Conservation (phyloP, 192 early-diverging fungal species). For the Linnemannia elongata region DNA sequence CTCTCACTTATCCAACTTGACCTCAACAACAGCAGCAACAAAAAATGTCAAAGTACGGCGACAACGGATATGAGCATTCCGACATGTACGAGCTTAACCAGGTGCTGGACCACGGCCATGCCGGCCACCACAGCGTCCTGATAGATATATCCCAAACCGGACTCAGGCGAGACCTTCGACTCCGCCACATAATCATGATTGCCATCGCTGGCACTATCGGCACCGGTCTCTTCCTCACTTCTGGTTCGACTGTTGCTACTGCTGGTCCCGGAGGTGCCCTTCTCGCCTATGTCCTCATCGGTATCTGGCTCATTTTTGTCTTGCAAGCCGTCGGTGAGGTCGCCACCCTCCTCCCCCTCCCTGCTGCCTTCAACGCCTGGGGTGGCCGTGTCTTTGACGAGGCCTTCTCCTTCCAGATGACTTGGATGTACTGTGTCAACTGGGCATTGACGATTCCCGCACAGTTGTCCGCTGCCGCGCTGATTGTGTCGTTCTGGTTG, state of each 20-base stretch:
- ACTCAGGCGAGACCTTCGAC: slow-evolving; percentile 65
- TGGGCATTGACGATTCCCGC: slow-evolving; percentile 71
- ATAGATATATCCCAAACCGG: background rate
- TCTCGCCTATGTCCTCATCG: too few species aligned
- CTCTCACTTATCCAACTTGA: too few species aligned
- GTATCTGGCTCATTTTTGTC: too few species aligned
- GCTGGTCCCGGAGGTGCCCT: slow-evolving; percentile 77
- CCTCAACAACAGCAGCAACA: too few species aligned
- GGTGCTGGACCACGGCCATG: too few species aligned
- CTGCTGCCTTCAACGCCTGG: too few species aligned
- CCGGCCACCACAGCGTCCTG: too few species aligned
- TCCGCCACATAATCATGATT: slow-evolving; percentile 73
- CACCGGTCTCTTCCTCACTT: slow-evolving; percentile 85
- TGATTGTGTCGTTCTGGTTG: slow-evolving; percentile 77
- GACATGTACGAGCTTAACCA: too few species aligned
- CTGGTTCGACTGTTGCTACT: slow-evolving; percentile 72
- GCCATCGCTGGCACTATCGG: slow-evolving; percentile 79
- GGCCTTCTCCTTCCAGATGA: slow-evolving; percentile 47
- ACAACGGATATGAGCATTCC: too few species aligned
- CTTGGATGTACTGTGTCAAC: slow-evolving; percentile 70
- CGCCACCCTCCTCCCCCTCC: slow-evolving; percentile 8
- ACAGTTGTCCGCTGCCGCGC: slow-evolving; percentile 81
- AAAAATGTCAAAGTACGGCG: too few species aligned
- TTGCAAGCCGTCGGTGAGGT: too few species aligned
- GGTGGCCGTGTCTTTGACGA: too few species aligned